Conservation (phyloP, 768 basidiomycete species). For the Serendipita sp. region DNA sequence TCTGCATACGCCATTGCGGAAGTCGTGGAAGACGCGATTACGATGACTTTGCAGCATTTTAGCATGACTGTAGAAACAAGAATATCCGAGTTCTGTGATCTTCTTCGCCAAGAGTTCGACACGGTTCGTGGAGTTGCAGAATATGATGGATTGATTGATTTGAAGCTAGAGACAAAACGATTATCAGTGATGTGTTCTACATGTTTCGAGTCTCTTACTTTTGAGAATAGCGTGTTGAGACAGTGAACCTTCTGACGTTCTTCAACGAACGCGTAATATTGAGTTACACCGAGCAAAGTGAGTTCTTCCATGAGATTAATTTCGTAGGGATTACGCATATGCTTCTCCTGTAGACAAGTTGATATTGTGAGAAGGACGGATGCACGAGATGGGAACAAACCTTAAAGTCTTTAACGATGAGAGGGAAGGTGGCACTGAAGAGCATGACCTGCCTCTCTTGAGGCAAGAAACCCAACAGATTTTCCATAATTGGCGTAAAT, state of each 20-base stretch:
- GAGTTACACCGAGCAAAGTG: conserved; percentile 93
- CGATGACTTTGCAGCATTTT: conserved; percentile 99
- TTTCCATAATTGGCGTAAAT: conserved; percentile 97
- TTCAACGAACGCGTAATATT: conserved; percentile 99
- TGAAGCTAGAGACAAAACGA: conserved; percentile 46
- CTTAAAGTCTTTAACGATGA: conserved; percentile 99
- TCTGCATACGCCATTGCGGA: conserved; percentile 93
- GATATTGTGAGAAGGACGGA: conserved; percentile 6
- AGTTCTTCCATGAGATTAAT: conserved; percentile 99
- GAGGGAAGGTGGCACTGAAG: conserved; percentile 96
- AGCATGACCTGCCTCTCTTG: conserved; percentile 89
- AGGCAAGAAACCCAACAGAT: conserved; percentile 73
- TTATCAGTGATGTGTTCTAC: conserved; percentile 1
- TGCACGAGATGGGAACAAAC: conserved; percentile 24
- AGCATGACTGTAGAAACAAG: conserved; percentile 99
- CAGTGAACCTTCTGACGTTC: conserved; percentile 99
- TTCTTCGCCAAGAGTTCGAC: conserved; percentile 99
- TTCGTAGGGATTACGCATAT: conserved; percentile 90
- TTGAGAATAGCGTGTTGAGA: conserved; percentile 97
- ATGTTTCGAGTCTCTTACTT: conserved; percentile 32
- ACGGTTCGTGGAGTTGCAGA: conserved; percentile 99
- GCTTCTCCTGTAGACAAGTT: conserved; percentile 50
- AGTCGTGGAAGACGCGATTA: conserved; percentile 99
- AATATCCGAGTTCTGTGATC: conserved; percentile 97
- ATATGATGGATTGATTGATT: conserved; percentile 99